Evolutionary conservation across 2,329 filamentous ascomycete genomes (phyloP), one percentile per base, ranked within the genome.

Genomic region (Didymella segeticola): DNA sequence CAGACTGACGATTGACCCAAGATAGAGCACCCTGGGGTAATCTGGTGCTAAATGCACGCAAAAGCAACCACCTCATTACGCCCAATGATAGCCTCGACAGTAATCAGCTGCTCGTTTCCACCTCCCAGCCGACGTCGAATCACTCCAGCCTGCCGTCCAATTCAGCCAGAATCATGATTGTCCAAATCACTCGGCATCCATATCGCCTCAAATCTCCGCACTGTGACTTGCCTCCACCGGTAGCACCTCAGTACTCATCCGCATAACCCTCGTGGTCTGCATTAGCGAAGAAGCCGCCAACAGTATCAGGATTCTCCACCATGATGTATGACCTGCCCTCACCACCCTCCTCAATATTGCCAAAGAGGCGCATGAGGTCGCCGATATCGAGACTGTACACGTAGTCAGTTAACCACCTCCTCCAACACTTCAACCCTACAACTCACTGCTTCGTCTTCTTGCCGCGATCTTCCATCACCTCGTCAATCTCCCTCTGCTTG

Each of bases 401-500:
- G 15, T 4, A 36, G 12, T 22, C 50, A 46, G 46, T 61, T 41
- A 62, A 53, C 43, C 39, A 31, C 0, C 4, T 22, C n/a, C 4
- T 3, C 10, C 4, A 7, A 12, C 5, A 25, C 7, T 2, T 11
- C 1, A 4, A 34, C 27, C 10, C 17, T 25, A 12, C 29, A 15
- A 43, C 59, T 50, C 57, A 66, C 71, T 68, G 68, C 63, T 73
- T 56, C 29, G 64, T 46, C 48, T 47, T 62, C 23, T 56, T 61
- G n/a, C 66, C 64, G 14, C 74, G 69, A 4, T 85, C 77, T 2
- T 78, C 72, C 43, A 74, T 73, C 0, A 82, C 72, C 53, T 60
- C 52, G 27, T 77, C 73, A 51, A 81, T 80, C 58, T 79, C 74
- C 14, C 53, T 30, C 47, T 77, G 61, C 62, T 91, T 91, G 0